Base-by-base conservation (phyloP, 2,329 filamentous ascomycete species). In the Lasiodiplodia theobromae region DNA sequence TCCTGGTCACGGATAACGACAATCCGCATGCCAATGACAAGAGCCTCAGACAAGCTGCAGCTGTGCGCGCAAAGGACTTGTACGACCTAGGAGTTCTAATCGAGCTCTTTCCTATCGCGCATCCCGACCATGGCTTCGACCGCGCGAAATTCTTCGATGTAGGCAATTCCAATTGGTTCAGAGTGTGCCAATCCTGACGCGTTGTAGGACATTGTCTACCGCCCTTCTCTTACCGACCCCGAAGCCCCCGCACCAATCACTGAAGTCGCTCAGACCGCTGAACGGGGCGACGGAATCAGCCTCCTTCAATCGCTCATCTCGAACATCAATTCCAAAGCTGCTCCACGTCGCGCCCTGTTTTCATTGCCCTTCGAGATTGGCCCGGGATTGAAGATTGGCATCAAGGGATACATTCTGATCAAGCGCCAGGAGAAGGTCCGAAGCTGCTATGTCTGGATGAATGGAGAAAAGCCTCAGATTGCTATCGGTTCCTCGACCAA, bases 1-100 rank as follows among this genome's bases (percentile, higher is more conserved):
- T 99, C 80, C 89, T 99, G 71, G 93, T 99, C 68, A 98, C 96
- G 0, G 94, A 98, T 78, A 93, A 97, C 71, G 96, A 98, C 77
- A 87, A 94, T 71, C 96, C 96, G 4, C 92, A 96, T 77, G 82
- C 84, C 0, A 84, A 87, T 21, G 90, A 92, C 77, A 96, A 94
- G 79, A 84, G 86, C 8, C 84, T 91, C 37, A 89, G 91, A 65
- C 91, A 91, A 16, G 89, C 91, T 44, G 93, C 96, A 4, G 90
- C 92, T 7, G 93, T 96, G 5, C 88, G 94, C 66, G 96, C 96
- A 34, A 97, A 97, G 77, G 96, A 99, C 81, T 80, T 99, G 25
- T 98, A 97, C 77, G 96, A 99, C 76, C 84, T 98, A 34, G 94
- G 94, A 4, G 94, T 97, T 37, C 88, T 88, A 0, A 97, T 99